Evolutionary conservation across 306 rosid species (phyloP), one percentile per base, ranked within the genome.

Genomic region (Prunus dulcis): DNA sequence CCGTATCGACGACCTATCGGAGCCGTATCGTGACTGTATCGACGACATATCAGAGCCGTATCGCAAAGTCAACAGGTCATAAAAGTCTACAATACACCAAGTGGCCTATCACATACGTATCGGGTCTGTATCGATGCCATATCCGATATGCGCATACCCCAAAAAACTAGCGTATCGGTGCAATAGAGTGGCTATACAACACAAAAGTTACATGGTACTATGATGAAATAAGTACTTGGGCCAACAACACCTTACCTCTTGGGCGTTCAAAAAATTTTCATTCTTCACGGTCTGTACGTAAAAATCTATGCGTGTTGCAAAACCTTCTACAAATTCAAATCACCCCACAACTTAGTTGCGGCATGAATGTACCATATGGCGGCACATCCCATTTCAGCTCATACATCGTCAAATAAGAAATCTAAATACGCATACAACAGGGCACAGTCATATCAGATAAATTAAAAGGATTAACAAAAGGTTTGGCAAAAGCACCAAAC

Each of bases 351-450:
- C 38, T 32, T 32, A 5, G 38, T 32, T 5, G 38, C 1, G 7
- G 38, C 38, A 32, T 32, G 38, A 5, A 32, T 32, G 38, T 5
- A 32, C 38, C 38, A 32, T 32, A 32, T 32, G 0, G 7, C 38
- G 38, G 7, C 38, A 32, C 38, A 32, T 62, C 67, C 65, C 28
- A 80, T 55, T 64, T 85, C 69, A 66, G 69, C 22, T 10, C 64
- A 56, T 3, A 25, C 22, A 71, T 51, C 64, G 68, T 72, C 51
- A 28, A 65, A 49, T 19, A 72, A 51, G 11, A 53, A 62, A 34
- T 71, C 23, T 32, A 57, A 52, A 52, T 41, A 27, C 17, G 3
- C 25, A 22, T 5, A 73, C 43, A 47, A 46, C 27, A 14, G 6
- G 30, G 3, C 69, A 64, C 43, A 64, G 67, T 43, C 43, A 69